These are phyloP conservation scores for Boeremia lycopersici DNA, from an alignment of 2,329 filamentous ascomycete species.

Conservation along the genomic window DNA sequence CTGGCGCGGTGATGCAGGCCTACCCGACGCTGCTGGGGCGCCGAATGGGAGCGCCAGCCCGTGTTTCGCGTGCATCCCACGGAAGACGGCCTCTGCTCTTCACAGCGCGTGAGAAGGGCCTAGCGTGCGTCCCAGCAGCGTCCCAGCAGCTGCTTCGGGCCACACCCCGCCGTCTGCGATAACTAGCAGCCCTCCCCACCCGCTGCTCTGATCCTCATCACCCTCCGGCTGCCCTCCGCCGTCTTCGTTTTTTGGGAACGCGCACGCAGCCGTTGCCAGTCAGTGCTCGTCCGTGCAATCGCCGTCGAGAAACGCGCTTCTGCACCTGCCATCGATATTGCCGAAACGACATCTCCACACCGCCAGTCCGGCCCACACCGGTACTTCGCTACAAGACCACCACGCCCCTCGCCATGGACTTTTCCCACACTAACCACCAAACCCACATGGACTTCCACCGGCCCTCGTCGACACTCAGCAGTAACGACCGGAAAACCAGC, in stretches of 20 bases:
- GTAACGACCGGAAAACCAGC: constrained; percentile 47
- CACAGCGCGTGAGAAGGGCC: constrained; percentile 1
- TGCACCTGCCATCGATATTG: constrained; percentile 28
- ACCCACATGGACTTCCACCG: constrained; percentile 48
- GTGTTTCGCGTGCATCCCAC: constrained; percentile 19
- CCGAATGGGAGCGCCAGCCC: constrained; percentile 30
- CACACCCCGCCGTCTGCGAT: constrained; percentile 19
- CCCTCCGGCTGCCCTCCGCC: constrained; percentile 2
- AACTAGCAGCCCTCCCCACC: constrained; percentile 38
- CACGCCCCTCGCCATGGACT: constrained; percentile 43
- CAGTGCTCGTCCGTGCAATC: constrained; percentile 6
- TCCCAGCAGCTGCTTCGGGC: constrained; percentile 5
- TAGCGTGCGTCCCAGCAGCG: constrained; percentile 2
- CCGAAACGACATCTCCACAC: constrained; percentile 47
- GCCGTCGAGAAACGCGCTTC: constrained; percentile 10
- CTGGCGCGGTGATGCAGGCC: constrained; percentile 34
- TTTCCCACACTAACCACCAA: constrained; percentile 30
- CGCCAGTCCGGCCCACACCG: constrained; percentile 48
- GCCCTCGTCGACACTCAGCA: constrained; percentile 44
- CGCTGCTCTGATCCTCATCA: constrained; percentile 10
- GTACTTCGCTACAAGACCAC: constrained; percentile 48
- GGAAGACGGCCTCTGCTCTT: constrained; percentile 6
- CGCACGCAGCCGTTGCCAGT: neutral
- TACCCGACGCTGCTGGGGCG: constrained; percentile 45
- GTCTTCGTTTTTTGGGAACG: neutral